A percentile compares a stretch with the other conserved stretches of the same genome.
phyloP scores from a whole-genome alignment of 2,329 filamentous ascomycete species.

The Falciphora oryzae region DNA sequence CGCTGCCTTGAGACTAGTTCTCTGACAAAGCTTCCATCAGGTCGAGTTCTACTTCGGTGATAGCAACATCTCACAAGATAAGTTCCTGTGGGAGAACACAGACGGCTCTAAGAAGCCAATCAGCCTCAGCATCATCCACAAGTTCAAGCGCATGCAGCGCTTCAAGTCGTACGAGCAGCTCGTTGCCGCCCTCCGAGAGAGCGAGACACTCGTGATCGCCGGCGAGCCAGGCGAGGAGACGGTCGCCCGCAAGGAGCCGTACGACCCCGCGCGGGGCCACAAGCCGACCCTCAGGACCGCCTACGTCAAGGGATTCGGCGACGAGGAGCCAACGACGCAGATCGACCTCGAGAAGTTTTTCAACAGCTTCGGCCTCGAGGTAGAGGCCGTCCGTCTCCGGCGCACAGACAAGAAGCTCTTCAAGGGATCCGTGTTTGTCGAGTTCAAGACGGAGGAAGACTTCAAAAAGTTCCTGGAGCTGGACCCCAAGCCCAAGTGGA shows the following conservation, averaged over 20 bases:
- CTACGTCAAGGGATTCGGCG: constrained; percentile 92
- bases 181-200: constrained; percentile 75
- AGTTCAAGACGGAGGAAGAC: constrained; percentile 75
- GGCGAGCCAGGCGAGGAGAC: constrained; percentile 68
- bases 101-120: constrained; percentile 80
- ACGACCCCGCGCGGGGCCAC: constrained; percentile 50
- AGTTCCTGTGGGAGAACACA: constrained; percentile 75
- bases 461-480: constrained; percentile 74
- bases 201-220: constrained; percentile 64
- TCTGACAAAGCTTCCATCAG: constrained; percentile 37
- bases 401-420: constrained; percentile 67
- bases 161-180: constrained; percentile 86
- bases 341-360: constrained; percentile 95
- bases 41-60: constrained; percentile 97
- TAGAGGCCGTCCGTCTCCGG: constrained; percentile 81
- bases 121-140: constrained; percentile 68
- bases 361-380: constrained; percentile 62
- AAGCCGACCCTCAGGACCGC: constrained; percentile 66
- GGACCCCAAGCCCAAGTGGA: constrained; percentile 78
- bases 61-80: constrained; percentile 82
- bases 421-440: constrained; percentile 96
- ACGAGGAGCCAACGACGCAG: constrained; percentile 77
- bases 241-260: constrained; percentile 71
- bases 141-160: constrained; percentile 92
- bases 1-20: background rate